Evolutionary conservation across 208 protist genomes (phyloP).

Genomic region (Crithidia brevicula): DNA sequence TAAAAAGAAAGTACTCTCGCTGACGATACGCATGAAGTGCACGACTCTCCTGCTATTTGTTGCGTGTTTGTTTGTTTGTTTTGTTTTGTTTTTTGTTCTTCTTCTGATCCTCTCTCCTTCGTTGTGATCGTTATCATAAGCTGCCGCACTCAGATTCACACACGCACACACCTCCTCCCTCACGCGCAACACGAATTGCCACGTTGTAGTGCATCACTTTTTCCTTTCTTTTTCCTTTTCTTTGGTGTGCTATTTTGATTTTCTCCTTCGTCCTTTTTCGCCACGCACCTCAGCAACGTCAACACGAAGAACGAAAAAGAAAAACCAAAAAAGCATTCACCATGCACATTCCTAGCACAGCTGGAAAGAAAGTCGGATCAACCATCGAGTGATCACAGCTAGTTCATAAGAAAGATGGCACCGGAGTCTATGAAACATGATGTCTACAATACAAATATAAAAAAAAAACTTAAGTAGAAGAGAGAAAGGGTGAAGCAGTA

Average conservation of each 20-base stretch:
- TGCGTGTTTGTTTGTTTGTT: background rate
- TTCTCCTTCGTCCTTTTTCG: background rate
- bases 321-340: too few relatives aligned
- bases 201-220: background rate
- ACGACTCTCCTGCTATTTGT: background rate
- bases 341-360: too few relatives aligned
- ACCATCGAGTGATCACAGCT: too few relatives aligned
- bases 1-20: background rate
- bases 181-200: background rate
- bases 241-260: constrained; percentile 5
- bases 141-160: background rate
- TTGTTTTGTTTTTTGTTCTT: background rate
- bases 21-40: background rate
- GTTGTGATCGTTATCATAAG: too few relatives aligned
- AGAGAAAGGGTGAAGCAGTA: background rate
- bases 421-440: too few relatives aligned
- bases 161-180: background rate
- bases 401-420: too few relatives aligned
- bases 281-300: background rate
- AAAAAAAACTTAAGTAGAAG: background rate
- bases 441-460: too few relatives aligned
- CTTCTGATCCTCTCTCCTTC: background rate
- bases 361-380: too few relatives aligned
- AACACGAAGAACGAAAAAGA: background rate
- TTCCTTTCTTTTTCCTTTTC: background rate